Evolutionary conservation across 441 rosid genomes (phyloP), one percentile per base, ranked within the genome.

Genomic region (Gossypium schwendimanii): DNA sequence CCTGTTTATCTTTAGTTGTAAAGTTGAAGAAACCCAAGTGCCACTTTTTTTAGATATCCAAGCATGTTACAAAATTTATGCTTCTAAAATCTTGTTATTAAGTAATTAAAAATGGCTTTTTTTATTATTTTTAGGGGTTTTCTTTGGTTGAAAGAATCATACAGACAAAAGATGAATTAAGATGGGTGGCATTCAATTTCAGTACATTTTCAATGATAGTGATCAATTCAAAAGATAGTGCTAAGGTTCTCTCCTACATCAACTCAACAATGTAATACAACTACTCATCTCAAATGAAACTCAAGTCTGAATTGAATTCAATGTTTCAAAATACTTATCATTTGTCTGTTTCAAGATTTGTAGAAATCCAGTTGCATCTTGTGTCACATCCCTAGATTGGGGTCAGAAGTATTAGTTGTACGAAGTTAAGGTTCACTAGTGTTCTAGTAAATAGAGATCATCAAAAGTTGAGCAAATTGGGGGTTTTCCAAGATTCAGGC

Each of bases 1-100:
- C 91, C 72, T 87, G 84, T 69, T 72, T 89, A 75, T 87, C 93
- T 70, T 63, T 89, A 74, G 91, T 91, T 75, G 89, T 88, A 23
- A 89, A 76, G 88, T 86, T 50, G 91, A 89, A 73, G 91, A 89
- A 81, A 81, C 86, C 67, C 88, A 77, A 23, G 85, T 84, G 57
- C 91, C 91, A 1, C 81, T 84, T 60, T 87, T 89, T 12, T 49
- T 84, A 6, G 87, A 89, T 66, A 81, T 88, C 41, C 92, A 86
- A 80, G 92, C 85, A 78, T 54, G 86, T 78, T 26, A n/a, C 15
- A 31, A 49, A 11, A 24, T 61, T 72, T 64, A 39, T 76, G 41
- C 73, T 72, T 57, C 59, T 59, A 41, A 74, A 72, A 53, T 5
- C 24, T 36, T 71, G 52, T 50, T 70, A 21, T 71, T 54, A 50